These are phyloP conservation scores for Thozetella sp. DNA, from an alignment of 495 filamentous ascomycete genomes.

Conservation along the genomic window DNA sequence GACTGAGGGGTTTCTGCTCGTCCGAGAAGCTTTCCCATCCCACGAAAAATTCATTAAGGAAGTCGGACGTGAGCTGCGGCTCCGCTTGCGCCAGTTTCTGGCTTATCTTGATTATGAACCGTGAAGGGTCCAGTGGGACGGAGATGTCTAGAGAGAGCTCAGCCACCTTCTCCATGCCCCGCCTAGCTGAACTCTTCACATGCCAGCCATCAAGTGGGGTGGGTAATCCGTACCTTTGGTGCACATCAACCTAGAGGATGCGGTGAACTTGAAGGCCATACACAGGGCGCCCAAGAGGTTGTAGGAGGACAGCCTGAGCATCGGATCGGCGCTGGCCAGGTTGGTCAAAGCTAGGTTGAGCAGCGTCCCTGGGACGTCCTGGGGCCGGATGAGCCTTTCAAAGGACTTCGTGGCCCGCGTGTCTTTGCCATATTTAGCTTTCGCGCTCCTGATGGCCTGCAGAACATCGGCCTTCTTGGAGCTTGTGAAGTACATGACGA, in stretches of 20 bases:
- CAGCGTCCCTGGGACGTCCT: slow-evolving; percentile 68
- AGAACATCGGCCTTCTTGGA: slow-evolving; percentile 61
- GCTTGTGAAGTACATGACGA: slow-evolving; percentile 68
- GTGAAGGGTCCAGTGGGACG: slow-evolving; percentile 61
- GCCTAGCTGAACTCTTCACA: too few species aligned
- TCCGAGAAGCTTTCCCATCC: slow-evolving; percentile 67
- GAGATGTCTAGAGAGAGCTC: slow-evolving; percentile 41
- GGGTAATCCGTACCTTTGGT: slow-evolving; percentile 49
- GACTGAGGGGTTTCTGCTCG: slow-evolving; percentile 62
- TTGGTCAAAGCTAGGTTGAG: slow-evolving; percentile 67
- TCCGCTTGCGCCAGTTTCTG: slow-evolving; percentile 60
- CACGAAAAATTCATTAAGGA: slow-evolving; percentile 68
- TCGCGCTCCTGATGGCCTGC: slow-evolving; percentile 59
- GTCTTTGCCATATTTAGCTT: slow-evolving; percentile 62
- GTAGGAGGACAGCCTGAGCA: slow-evolving; percentile 61
- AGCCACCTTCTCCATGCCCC: not conserved
- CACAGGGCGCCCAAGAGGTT: slow-evolving; percentile 65
- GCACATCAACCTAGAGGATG: slow-evolving; percentile 58
- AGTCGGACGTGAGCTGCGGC: slow-evolving; percentile 66
- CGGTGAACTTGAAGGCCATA: slow-evolving; percentile 63
- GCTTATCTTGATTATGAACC: slow-evolving; percentile 64
- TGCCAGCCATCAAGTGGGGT: too few species aligned
- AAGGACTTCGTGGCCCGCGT: slow-evolving; percentile 54
- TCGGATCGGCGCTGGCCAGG: slow-evolving; percentile 56
- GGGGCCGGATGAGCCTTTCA: slow-evolving; percentile 63